These are phyloP conservation scores for Suillus subalutaceus DNA, from an alignment of 768 basidiomycete genomes.

Conservation along the genomic window DNA sequence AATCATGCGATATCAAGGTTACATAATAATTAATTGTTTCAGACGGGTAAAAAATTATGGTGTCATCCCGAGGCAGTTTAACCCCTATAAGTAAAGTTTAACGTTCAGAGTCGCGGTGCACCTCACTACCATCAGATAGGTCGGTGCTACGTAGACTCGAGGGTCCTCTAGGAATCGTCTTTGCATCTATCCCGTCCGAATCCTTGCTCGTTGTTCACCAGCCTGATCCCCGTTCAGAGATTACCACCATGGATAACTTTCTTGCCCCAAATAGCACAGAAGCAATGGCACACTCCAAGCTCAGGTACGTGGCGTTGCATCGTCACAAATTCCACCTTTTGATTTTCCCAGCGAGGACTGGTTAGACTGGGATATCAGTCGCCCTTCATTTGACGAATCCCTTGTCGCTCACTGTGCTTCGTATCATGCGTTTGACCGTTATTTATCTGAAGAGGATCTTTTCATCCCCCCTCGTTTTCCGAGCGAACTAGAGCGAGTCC, in stretches of 20 bases:
- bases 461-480: conserved; percentile 61
- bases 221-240: background rate
- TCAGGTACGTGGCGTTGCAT: conserved; percentile 49
- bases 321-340: conserved; percentile 17
- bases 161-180: too few relatives aligned
- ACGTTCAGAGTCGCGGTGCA: background rate
- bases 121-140: background rate
- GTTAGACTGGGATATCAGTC: conserved; percentile 62
- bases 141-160: background rate
- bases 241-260: conserved; percentile 55
- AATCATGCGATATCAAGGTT: background rate
- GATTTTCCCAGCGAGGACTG: conserved; percentile 52
- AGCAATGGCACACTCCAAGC: conserved; percentile 59
- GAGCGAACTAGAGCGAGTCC: conserved; percentile 60
- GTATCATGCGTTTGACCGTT: conserved; percentile 70
- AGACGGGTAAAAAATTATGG: background rate
- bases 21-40: conserved; percentile 1
- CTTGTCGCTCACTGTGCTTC: conserved; percentile 70
- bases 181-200: background rate
- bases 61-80: conserved; percentile 4
- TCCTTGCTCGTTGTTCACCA: conserved; percentile 4
- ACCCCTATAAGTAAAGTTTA: background rate
- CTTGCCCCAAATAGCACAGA: conserved; percentile 67
- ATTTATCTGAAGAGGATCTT: conserved; percentile 63
- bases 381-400: conserved; percentile 62